Evolutionary conservation across 1,284 basidiomycete genomes (phyloP), one percentile per base, ranked within the genome.

Genomic region (Volvariella volvacea): DNA sequence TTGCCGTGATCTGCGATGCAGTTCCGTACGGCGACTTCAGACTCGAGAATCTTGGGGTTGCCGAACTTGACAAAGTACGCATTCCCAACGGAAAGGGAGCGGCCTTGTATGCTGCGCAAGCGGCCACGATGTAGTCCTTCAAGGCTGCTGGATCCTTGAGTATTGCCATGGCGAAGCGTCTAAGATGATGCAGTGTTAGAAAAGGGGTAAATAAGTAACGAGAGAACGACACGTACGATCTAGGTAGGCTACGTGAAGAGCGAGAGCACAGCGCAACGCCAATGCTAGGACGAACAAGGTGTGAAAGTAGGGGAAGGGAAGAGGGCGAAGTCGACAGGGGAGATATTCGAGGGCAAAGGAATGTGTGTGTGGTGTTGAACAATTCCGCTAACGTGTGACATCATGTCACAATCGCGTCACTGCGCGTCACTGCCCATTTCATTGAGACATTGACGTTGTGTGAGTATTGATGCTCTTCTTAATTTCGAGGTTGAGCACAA

Each of bases 1-100:
- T 41, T 19, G 39, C 49, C 47, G 40, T 46, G 40, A 32, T 45
- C 39, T 40, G 39, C 47, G 48, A 54, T 48, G 44, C 45, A 52
- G 28, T 25, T 14, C 22, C 49, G 51, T 28, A 48, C 51, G 30
- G n/a, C 19, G 30, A 45, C 12, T 44, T 52, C 47, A 42, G 51
- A 48, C 44, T 20, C 3, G 15, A 53, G 43, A 39, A 16, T 8
- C 31, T 39, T 25, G 8, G 31, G 37, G 41, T 32, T 19, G 46
- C 37, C 42, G 34, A 38, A 47, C 31, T 47, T 47, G 19, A 47
- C 37, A 25, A 47, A 43, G 34, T 47, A 47, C 15, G 36, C 19
- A n/a, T n/a, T n/a, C 12, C 32, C 41, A 17, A 43, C 34, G 25
- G 22, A 42, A n/a, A 46, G 17, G 33, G 31, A n/a, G 12, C 34